phyloP scores from a whole-genome alignment of 2,329 filamentous ascomycete genomes.

The Bretziella fagacearum region DNA sequence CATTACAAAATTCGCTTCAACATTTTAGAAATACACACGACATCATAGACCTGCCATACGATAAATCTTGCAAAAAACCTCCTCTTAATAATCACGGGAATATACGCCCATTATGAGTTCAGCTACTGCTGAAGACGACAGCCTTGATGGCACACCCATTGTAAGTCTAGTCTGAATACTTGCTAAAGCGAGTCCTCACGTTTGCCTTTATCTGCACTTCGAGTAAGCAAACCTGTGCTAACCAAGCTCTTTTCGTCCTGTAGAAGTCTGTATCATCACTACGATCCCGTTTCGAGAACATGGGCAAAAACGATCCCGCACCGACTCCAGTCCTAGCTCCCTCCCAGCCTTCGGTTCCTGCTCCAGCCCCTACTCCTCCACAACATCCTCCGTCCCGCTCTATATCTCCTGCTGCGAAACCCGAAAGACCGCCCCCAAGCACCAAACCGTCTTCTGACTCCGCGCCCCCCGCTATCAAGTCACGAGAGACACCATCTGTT shows the following conservation, averaged over 20 bases:
- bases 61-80: too few relatives aligned
- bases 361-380: slow-evolving; percentile 6
- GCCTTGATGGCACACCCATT: slow-evolving; percentile 61
- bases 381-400: slow-evolving; percentile 19
- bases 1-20: too few relatives aligned
- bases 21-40: background rate
- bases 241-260: background rate
- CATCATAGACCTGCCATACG: background rate
- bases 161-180: slow-evolving; percentile 28
- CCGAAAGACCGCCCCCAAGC: slow-evolving; percentile 23
- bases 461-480: background rate
- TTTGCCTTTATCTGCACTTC: background rate
- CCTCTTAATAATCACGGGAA: background rate
- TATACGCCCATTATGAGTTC: slow-evolving; percentile 13
- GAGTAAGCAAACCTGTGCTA: slow-evolving; percentile 32
- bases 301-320: slow-evolving; percentile 33
- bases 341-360: slow-evolving; percentile 20
- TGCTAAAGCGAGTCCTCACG: background rate
- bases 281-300: slow-evolving; percentile 65
- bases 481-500: slow-evolving; percentile 8
- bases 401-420: slow-evolving; percentile 25
- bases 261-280: slow-evolving; percentile 71
- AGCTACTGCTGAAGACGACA: slow-evolving; percentile 26
- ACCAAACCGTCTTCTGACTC: background rate
- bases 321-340: slow-evolving; percentile 23